Conservation (phyloP, 2,329 filamentous ascomycete species). For the Neonectria ditissima region DNA sequence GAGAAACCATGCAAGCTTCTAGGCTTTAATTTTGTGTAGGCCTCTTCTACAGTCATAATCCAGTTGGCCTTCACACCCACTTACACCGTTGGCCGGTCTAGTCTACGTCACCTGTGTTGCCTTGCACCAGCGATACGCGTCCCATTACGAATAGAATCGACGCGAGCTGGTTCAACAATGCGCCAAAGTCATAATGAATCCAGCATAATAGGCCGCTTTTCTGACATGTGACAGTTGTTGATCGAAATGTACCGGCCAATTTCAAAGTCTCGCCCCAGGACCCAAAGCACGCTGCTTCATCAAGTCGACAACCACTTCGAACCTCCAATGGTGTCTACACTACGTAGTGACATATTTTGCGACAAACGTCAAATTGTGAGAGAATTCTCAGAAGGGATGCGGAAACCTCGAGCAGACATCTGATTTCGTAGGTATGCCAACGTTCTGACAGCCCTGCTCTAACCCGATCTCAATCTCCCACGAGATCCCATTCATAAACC, state of each 20-base stretch:
- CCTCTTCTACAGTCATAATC: not conserved
- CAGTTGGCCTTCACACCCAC: not conserved
- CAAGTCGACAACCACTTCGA: slow-evolving; percentile 42
- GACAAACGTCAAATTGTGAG: slow-evolving; percentile 33
- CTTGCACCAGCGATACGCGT: slow-evolving; percentile 4
- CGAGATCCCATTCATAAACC: no score
- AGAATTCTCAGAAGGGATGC: no score
- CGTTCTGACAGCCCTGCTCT: no score
- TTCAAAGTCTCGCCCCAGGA: not conserved
- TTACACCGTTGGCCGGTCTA: not conserved
- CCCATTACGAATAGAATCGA: not conserved
- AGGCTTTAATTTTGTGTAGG: not conserved
- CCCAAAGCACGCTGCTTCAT: not conserved
- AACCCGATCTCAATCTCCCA: no score
- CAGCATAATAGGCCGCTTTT: not conserved
- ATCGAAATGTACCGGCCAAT: not conserved
- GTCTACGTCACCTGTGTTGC: slow-evolving; percentile 1
- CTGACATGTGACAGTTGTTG: slow-evolving; percentile 1
- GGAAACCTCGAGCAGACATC: no score
- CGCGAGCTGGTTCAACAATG: not conserved
- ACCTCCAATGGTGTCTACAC: slow-evolving; percentile 35
- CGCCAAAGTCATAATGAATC: not conserved
- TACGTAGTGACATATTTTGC: slow-evolving; percentile 38
- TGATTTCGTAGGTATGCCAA: no score
- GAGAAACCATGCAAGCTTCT: not conserved